Conservation (phyloP, 805 yeast species). For the Kodamaea sagamina region DNA sequence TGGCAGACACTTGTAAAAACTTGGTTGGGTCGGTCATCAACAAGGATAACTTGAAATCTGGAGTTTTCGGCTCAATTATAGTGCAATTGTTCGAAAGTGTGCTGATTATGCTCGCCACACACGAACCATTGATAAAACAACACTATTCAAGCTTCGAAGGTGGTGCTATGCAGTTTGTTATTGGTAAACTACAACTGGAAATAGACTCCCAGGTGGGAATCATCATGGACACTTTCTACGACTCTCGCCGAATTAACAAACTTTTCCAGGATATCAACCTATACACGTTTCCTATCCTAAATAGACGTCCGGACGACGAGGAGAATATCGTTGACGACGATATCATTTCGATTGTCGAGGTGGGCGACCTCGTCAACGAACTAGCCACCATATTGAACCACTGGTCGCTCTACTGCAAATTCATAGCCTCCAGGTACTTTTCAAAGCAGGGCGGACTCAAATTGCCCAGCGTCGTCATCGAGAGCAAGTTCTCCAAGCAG, state of each 20-base stretch:
- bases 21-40: constrained; percentile 49
- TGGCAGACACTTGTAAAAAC: constrained; percentile 74
- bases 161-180: constrained; percentile 61
- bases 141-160: constrained; percentile 52
- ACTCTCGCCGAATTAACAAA: constrained; percentile 61
- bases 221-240: constrained; percentile 83
- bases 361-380: constrained; percentile 70
- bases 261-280: constrained; percentile 54
- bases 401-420: constrained; percentile 80
- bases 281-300: constrained; percentile 43
- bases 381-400: constrained; percentile 75
- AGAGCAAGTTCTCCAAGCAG: constrained; percentile 3
- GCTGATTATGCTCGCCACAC: constrained; percentile 83
- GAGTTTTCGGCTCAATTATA: constrained; percentile 59
- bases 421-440: constrained; percentile 66
- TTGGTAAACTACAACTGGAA: constrained; percentile 77
- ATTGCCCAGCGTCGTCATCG: constrained; percentile 1
- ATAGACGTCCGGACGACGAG: constrained; percentile 16
- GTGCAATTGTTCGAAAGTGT: constrained; percentile 79
- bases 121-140: constrained; percentile 71
- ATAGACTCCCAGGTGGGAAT: constrained; percentile 92
- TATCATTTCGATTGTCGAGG: constrained; percentile 55
- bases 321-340: constrained; percentile 34
- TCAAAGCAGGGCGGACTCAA: constrained; percentile 17
- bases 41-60: constrained; percentile 35